Evolutionary conservation across 805 yeast genomes (phyloP).

Genomic region (Cyberlindnera samutprakarnensis): DNA sequence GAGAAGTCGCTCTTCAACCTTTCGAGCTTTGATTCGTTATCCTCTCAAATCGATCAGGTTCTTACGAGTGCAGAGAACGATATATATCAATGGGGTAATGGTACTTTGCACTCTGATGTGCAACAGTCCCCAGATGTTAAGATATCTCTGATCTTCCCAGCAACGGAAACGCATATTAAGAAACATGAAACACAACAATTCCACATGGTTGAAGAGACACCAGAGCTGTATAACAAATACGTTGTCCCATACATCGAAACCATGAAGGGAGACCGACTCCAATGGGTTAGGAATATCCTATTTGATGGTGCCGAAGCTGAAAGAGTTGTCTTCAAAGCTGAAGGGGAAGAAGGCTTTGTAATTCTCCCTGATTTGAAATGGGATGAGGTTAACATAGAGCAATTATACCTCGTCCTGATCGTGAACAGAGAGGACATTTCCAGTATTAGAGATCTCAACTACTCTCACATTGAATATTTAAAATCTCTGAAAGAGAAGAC

Average conservation of each 20-base stretch:
- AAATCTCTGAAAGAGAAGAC: constrained; percentile 38
- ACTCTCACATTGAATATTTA: constrained; percentile 52
- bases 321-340: constrained; percentile 51
- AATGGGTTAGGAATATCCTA: constrained; percentile 87
- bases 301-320: constrained; percentile 81
- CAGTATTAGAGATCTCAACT: constrained; percentile 67
- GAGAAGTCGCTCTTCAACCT: constrained; percentile 64
- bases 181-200: constrained; percentile 59
- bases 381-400: constrained; percentile 67
- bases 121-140: constrained; percentile 52
- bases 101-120: constrained; percentile 40
- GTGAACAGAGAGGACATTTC: constrained; percentile 62
- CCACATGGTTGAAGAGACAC: constrained; percentile 73
- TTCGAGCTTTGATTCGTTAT: constrained; percentile 14
- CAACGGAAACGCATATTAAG: constrained; percentile 74
- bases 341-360: constrained; percentile 48
- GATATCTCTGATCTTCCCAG: constrained; percentile 78
- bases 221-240: constrained; percentile 52
- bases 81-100: constrained; percentile 76
- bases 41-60: constrained; percentile 18
- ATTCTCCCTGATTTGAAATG: constrained; percentile 94
- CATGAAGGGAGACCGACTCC: constrained; percentile 68
- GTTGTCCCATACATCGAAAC: constrained; percentile 73
- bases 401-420: constrained; percentile 73
- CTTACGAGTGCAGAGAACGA: constrained; percentile 59